phyloP scores from a whole-genome alignment of 768 basidiomycete species.

The Filobasidium wieringae region DNA sequence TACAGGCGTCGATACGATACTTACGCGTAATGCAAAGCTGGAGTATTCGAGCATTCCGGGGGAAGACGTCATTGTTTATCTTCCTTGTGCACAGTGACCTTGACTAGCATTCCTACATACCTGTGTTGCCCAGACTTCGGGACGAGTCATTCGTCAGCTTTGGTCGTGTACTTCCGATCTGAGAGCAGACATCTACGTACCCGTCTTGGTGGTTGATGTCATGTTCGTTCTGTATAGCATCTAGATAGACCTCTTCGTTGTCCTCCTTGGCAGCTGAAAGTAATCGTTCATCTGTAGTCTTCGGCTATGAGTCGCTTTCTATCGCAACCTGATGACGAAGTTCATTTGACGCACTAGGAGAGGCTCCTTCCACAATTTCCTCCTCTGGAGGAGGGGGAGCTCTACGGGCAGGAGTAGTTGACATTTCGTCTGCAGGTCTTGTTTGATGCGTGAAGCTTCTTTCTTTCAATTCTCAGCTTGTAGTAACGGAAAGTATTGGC shows the following conservation, averaged over 20 bases:
- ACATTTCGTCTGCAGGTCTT: not conserved
- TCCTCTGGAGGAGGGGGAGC: conserved; percentile 7
- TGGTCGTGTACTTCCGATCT: not conserved
- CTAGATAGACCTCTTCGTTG: conserved; percentile 13
- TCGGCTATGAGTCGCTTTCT: not conserved
- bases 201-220: conserved; percentile 17
- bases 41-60: not conserved
- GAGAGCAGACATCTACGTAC: not conserved
- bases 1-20: not conserved
- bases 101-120: not conserved
- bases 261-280: conserved; percentile 12
- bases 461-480: too few species aligned
- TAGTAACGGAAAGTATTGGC: too few species aligned
- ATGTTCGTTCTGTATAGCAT: conserved; percentile 2
- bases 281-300: conserved; percentile 6
- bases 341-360: conserved; percentile 4
- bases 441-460: too few species aligned
- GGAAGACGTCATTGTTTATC: too few species aligned
- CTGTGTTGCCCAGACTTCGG: conserved; percentile 5
- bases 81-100: too few species aligned
- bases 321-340: not conserved
- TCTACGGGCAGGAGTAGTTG: not conserved
- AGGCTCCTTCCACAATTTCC: conserved; percentile 9
- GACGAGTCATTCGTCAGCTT: not conserved
- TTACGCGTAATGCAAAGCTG: conserved; percentile 16